Evolutionary conservation across 2,329 filamentous ascomycete genomes (phyloP).

Genomic region (Dichotomopilus funicola): DNA sequence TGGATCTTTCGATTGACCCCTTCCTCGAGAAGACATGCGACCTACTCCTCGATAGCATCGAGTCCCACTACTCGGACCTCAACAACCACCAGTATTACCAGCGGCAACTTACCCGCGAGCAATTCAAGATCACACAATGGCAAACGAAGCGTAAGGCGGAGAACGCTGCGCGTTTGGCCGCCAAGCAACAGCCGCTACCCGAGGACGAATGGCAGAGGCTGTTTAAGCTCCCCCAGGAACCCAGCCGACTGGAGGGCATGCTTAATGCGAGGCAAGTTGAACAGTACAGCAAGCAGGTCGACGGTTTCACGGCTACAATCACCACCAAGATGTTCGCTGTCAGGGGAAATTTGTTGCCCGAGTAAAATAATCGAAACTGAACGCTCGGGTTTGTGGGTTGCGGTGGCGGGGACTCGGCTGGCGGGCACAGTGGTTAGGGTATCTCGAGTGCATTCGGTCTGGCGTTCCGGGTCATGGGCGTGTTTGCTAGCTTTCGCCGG

Average conservation of each 20-base stretch:
- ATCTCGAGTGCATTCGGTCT: slow-evolving; percentile 24
- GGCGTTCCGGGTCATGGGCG: slow-evolving; percentile 25
- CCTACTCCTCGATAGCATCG: slow-evolving; percentile 90
- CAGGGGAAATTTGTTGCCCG: slow-evolving; percentile 60
- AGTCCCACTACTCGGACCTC: slow-evolving; percentile 95
- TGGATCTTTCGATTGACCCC: slow-evolving; percentile 91
- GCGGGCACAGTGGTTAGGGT: slow-evolving; percentile 6
- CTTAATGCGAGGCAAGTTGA: slow-evolving; percentile 94
- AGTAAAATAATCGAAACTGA: slow-evolving; percentile 30
- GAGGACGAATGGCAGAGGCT: slow-evolving; percentile 98
- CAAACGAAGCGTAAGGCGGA: slow-evolving; percentile 94
- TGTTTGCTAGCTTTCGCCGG: slow-evolving; percentile 19
- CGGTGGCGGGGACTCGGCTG: background rate
- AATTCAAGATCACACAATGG: slow-evolving; percentile 94
- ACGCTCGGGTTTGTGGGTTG: background rate
- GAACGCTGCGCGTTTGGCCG: slow-evolving; percentile 75
- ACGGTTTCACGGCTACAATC: slow-evolving; percentile 87
- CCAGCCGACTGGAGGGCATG: slow-evolving; percentile 86
- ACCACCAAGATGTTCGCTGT: slow-evolving; percentile 98
- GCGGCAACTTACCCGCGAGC: slow-evolving; percentile 85
- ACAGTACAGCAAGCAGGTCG: slow-evolving; percentile 95
- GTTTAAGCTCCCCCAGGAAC: slow-evolving; percentile 96
- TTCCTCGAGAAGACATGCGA: slow-evolving; percentile 99
- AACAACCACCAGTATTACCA: slow-evolving; percentile 99
- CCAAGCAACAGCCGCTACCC: slow-evolving; percentile 82